Evolutionary conservation across 306 rosid species (phyloP), one percentile per base, ranked within the genome.

Genomic region (Vachellia pachyceras): DNA sequence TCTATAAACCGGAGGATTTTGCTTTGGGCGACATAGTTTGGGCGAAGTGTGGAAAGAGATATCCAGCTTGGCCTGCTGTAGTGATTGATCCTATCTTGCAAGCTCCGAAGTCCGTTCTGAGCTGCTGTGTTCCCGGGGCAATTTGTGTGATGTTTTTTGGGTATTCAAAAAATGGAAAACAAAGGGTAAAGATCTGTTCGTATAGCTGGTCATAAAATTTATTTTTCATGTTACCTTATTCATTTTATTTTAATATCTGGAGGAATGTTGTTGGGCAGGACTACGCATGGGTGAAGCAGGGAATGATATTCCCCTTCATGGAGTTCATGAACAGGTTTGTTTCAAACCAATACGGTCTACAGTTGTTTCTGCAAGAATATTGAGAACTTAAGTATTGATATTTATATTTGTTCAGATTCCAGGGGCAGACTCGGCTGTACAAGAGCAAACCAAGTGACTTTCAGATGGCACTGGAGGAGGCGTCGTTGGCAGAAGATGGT

Each of bases 271-370:
- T 67, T 76, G 74, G 74, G 86, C 97, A 95, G 99, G 98, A 95
- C 79, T 93, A 93, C 55, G 97, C 96, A 23, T 95, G 99, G 99
- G 98, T 89, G 86, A 95, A 83, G 91, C 99, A 95, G 85, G 99
- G 98, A 79, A 90, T 84, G 96, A 79, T 95, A 42, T 93, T 83
- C 80, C 99, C 99, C 15, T 95, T 95, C 69, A 18, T 10, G 75
- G 86, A 89, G 57, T 95, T 91, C 87, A 76, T 93, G 85, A 93
- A 88, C 77, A 93, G 98, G 99, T 95, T 39, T 20, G 90, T 84
- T 63, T 79, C 79, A 73, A 45, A 50, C 13, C 33, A 46, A 50
- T 77, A n/a, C 25, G 52, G 69, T 42, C 42, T 75, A 76, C 12
- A 42, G 63, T 64, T 39, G 69, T 57, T 82, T 76, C 39, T 82